Evolutionary conservation across 176 grass and related monocot species (phyloP).

Genomic region (Dactylis glomerata): DNA sequence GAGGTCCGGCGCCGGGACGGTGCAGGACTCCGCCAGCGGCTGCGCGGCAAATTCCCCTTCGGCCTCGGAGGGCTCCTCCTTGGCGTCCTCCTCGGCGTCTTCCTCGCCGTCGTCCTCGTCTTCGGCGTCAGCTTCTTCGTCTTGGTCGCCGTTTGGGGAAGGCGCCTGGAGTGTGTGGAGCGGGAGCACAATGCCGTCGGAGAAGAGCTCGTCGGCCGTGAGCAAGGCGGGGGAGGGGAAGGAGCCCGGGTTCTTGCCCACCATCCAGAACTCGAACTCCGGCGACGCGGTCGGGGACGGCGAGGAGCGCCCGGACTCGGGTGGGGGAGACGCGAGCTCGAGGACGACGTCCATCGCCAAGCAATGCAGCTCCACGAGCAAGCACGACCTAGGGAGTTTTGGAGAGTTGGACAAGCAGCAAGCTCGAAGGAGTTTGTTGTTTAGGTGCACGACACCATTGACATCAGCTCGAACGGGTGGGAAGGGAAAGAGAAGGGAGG

Average conservation of each 20-base stretch:
- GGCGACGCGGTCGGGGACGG: conserved; percentile 58
- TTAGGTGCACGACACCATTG: background rate
- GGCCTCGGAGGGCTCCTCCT: background rate
- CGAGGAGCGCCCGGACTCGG: conserved; percentile 33
- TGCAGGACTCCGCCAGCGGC: conserved; percentile 27
- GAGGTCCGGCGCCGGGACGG: conserved; percentile 41
- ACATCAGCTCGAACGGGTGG: background rate
- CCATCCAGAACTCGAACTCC: conserved; percentile 99
- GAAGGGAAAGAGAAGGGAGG: background rate
- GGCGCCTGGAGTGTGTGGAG: conserved; percentile 55
- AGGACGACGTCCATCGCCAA: conserved; percentile 30
- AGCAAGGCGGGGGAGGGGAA: conserved; percentile 46
- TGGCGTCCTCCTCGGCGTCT: background rate
- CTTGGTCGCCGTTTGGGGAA: background rate
- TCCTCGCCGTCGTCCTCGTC: background rate
- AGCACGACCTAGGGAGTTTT: background rate
- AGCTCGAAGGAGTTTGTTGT: background rate
- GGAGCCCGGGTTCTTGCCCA: conserved; percentile 51
- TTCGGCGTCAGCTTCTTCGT: background rate
- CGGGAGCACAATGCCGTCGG: conserved; percentile 83
- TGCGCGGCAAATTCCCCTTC: background rate
- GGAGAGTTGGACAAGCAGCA: background rate
- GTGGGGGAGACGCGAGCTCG: conserved; percentile 1
- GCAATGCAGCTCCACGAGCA: background rate
- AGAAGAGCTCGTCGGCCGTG: conserved; percentile 99